A percentile compares a stretch with the other conserved stretches of the same genome.
Evolutionary conservation across 768 basidiomycete species (phyloP).

Genomic region (Mycena leptocephala): DNA sequence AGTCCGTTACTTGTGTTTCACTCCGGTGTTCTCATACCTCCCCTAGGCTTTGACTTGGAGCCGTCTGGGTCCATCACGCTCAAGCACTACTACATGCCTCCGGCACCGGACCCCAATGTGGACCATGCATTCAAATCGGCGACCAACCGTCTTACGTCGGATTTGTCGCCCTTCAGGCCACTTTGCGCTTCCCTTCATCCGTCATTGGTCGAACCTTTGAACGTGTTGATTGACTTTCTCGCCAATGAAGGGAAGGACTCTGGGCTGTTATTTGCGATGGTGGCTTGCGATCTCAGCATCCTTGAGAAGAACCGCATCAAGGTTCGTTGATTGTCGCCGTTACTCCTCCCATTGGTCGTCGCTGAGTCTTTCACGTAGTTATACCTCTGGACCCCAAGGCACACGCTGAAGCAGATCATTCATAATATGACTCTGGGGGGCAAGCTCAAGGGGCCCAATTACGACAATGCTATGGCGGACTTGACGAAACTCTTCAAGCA

Average conservation of each 20-base stretch:
- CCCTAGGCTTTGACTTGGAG: conserved; percentile 34
- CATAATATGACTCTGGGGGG: conserved; percentile 37
- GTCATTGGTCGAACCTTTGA: conserved; percentile 21
- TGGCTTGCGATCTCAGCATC: conserved; percentile 27
- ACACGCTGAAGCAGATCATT: conserved; percentile 34
- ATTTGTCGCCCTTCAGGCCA: conserved; percentile 23
- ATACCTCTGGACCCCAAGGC: conserved; percentile 30
- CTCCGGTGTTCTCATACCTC: not conserved
- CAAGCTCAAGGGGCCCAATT: conserved; percentile 26
- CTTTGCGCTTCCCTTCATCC: conserved; percentile 26
- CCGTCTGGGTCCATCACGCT: conserved; percentile 35
- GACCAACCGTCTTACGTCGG: conserved; percentile 32
- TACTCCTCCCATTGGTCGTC: not conserved
- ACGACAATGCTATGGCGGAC: conserved; percentile 30
- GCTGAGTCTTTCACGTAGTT: conserved; percentile 11
- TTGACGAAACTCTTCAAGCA: conserved; percentile 33
- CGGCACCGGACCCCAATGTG: conserved; percentile 18
- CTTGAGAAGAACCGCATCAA: conserved; percentile 32
- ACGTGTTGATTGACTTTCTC: conserved; percentile 27
- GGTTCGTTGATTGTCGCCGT: not conserved
- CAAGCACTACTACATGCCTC: conserved; percentile 37
- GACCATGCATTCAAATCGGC: conserved; percentile 28
- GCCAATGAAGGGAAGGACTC: conserved; percentile 28
- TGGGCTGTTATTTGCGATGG: conserved; percentile 28
- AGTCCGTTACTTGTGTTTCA: not conserved